Percentiles rank a stretch among this genome's conserved stretches.
Evolutionary conservation across 1,284 basidiomycete genomes (phyloP).

Genomic region (Paramarasmius palmivorus): DNA sequence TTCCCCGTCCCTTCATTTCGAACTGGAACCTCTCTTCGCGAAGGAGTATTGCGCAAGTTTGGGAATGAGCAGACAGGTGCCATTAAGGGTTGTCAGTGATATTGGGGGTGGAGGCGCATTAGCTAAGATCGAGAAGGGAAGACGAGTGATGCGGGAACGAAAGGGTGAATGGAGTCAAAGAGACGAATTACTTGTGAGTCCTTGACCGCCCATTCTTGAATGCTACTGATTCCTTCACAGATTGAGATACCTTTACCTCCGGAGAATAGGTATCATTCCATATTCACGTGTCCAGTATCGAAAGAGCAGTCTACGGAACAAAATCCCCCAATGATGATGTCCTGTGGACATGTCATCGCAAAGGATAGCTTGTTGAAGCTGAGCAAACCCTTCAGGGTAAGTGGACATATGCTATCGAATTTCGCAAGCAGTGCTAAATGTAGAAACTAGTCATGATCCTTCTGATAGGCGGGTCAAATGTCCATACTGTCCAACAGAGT

Average conservation of each 20-base stretch:
- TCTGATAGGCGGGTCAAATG: constrained; percentile 78
- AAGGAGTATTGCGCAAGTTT: constrained; percentile 88
- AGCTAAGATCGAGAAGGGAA: constrained; percentile 88
- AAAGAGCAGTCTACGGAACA: constrained; percentile 93
- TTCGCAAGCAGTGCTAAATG: constrained; percentile 12
- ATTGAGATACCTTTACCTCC: constrained; percentile 91
- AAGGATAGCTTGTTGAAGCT: constrained; percentile 87
- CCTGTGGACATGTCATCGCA: constrained; percentile 92
- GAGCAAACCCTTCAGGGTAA: constrained; percentile 83
- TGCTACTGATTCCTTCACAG: constrained; percentile 40
- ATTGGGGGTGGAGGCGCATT: constrained; percentile 90
- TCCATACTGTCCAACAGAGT: constrained; percentile 87
- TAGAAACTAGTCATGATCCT: constrained; percentile 1
- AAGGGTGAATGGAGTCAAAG: constrained; percentile 90
- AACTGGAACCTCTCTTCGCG: constrained; percentile 81
- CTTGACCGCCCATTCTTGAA: neutral
- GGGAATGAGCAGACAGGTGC: constrained; percentile 86
- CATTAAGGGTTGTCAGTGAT: constrained; percentile 84
- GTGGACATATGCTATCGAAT: constrained; percentile 31
- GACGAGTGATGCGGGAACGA: constrained; percentile 88
- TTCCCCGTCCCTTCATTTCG: constrained; percentile 66
- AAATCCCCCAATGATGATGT: constrained; percentile 98
- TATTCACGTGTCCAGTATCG: constrained; percentile 96
- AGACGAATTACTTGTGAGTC: constrained; percentile 85
- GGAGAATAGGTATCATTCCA: constrained; percentile 91